These are phyloP conservation scores for Boletus insuetus DNA, from an alignment of 768 basidiomycete genomes.

Conservation along the genomic window DNA sequence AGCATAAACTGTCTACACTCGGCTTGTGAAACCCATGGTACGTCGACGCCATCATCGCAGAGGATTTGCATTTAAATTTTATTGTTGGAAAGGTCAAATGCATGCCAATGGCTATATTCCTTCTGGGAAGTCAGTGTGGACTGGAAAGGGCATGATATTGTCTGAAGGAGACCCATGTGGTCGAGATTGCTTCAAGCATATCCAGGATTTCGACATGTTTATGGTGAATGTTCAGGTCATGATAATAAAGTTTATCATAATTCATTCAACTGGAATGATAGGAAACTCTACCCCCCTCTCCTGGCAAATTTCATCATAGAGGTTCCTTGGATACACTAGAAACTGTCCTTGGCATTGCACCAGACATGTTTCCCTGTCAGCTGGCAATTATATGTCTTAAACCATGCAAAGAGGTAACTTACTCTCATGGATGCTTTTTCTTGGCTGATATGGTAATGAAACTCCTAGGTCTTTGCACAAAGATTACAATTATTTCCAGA, in stretches of 20 bases:
- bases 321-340: slow-evolving; percentile 24
- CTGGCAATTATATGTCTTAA: slow-evolving; percentile 46
- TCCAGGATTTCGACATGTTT: slow-evolving; percentile 25
- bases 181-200: slow-evolving; percentile 28
- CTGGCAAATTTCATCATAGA: slow-evolving; percentile 1
- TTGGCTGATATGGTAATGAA: not conserved
- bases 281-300: slow-evolving; percentile 24
- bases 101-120: slow-evolving; percentile 15
- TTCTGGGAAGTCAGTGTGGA: slow-evolving; percentile 20
- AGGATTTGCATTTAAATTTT: not conserved
- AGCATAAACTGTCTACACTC: slow-evolving; percentile 43
- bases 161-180: slow-evolving; percentile 34
- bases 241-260: fast-evolving
- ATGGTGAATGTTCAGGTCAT: slow-evolving; percentile 4
- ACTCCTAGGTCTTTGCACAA: slow-evolving; percentile 19
- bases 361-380: slow-evolving; percentile 49
- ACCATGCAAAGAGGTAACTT: slow-evolving; percentile 44
- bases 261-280: not conserved
- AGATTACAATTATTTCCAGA: slow-evolving; percentile 19
- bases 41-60: not conserved
- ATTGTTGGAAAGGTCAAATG: not conserved
- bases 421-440: no score
- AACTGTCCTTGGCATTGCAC: slow-evolving; percentile 40
- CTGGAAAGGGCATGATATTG: slow-evolving; percentile 22
- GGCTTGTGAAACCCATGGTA: slow-evolving; percentile 41